Base-by-base conservation (phyloP, 2,329 filamentous ascomycete genomes). In the Grosmannia clavigera region DNA sequence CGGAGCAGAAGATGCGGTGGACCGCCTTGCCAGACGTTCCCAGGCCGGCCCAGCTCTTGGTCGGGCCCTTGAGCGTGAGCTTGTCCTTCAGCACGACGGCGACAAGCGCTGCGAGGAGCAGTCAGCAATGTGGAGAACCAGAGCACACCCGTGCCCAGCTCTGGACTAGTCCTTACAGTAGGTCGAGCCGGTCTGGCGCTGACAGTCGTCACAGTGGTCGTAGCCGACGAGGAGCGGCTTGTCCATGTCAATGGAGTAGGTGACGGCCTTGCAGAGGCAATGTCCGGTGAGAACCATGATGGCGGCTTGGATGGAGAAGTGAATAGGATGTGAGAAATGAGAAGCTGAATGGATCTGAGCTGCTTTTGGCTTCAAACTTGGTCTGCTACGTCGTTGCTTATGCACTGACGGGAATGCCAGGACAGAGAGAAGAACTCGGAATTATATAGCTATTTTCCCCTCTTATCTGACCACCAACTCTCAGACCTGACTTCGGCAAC, bases 181-280 rank as follows among this genome's bases (percentile, higher is more conserved):
- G 61, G 84, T 86, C 22, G 83, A 86, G 64, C 84, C 84, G 57
- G 74, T 80, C 74, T 87, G 84, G 68, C 84, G 83, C 73, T 87
- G 84, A 78, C 84, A 87, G 73, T 87, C 84, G 68, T 87, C 84
- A 68, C 84, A 87, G 76, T 87, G 84, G 69, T 87, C 86, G 70
- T 87, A 87, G 64, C 80, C 84, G 58, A 81, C 81, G 70, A 80
- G 52, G 59, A 80, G 68, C 58, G 79, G 78, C 56, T 71, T 73
- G 31, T 81, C 78, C 61, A 79, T 71, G 70, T 79, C 77, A 57
- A 72, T 75, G 69, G 78, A 78, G 78, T 90, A 91, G 69, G 85
- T 87, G 73, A 87, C 81, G 67, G 81, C 79, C 70, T 84, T 84
- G 79, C 84, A 87, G 65, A 87, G 83, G 71, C 84, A 87, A 78